Evolutionary conservation across 306 rosid genomes (phyloP).

Genomic region (Gastrolobium bilobum): DNA sequence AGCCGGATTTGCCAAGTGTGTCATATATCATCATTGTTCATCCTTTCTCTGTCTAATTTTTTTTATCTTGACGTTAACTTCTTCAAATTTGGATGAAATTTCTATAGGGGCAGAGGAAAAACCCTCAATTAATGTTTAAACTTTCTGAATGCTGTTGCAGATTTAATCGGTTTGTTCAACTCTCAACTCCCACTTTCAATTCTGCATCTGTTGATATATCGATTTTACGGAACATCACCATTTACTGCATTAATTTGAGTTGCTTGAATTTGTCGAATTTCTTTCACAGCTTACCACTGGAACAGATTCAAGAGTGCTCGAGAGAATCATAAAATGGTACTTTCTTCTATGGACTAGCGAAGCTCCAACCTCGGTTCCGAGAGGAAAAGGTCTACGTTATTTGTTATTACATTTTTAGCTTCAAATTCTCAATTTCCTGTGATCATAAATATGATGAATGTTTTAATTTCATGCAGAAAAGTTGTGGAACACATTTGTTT

Average conservation of each 20-base stretch:
- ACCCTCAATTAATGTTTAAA: no score
- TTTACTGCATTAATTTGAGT: constrained; percentile 12
- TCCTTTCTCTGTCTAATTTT: constrained; percentile 29
- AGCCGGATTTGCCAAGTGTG: constrained; percentile 97
- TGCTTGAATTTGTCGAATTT: neutral
- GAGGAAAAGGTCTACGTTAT: constrained; percentile 61
- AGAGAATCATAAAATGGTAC: constrained; percentile 39
- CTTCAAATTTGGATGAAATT: constrained; percentile 26
- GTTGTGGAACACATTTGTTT: no score
- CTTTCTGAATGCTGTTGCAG: no score
- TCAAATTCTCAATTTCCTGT: no score
- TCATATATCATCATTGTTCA: constrained; percentile 4
- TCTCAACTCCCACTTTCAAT: neutral
- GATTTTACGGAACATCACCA: neutral
- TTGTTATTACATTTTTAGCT: neutral
- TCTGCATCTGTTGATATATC: no score
- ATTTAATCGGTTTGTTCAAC: neutral
- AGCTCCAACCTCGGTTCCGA: constrained; percentile 49
- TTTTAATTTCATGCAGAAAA: no score
- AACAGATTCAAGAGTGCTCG: constrained; percentile 48
- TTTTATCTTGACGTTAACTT: constrained; percentile 31
- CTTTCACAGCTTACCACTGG: constrained; percentile 52
- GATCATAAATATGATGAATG: no score
- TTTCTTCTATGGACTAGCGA: constrained; percentile 58
- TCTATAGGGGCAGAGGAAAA: constrained; percentile 86